Base-by-base conservation (phyloP, 1,139 yeast genomes). In the Hansenula sp. region DNA sequence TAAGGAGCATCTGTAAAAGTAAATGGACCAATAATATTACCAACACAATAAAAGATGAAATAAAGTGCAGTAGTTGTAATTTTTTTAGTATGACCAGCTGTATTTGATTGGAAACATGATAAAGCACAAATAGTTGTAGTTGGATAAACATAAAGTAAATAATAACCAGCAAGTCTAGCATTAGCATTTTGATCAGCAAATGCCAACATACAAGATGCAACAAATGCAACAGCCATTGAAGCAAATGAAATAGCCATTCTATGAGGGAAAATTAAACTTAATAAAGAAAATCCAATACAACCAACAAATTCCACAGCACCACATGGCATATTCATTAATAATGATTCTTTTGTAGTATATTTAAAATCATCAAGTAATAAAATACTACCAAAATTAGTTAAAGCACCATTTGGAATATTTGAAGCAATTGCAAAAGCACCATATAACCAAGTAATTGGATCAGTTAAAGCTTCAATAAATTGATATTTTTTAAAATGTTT, bases 61-160 rank as follows among this genome's bases (percentile, higher is more conserved):
- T 73, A 56, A 57, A 72, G 45, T 1, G 68, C 66, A 30, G 57
- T 59, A 12, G 66, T 64, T 12, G 75, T 65, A 26, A 68, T 57
- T 50, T 77, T 77, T 57, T 79, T 79, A 25, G 84, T 77, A 46
- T 74, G 75, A 11, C 85, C 85, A 6, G 80, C 78, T 24, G 70
- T 66, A 53, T 79, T 78, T 7, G 79, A 68, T 21, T 19, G 28
- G 10, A 37, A 17, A 17, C 32, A 37, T 13, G 37, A 32, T 14
- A 37, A 22, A 8, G 29, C 32, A 33, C 40, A 32, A 32, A 32
- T 32, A 3, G 22, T 37, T 11, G 24, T 8, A 12, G 19, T 17
- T 32, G 40, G 36, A n/a, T 12, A 14, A 11, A 37, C 21, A 11
- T n/a, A 38, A 13, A 17, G 21, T 11, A 33, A 14, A 25, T 29